Conservation (phyloP, 345 rosid species). For the Aurinia saxatilis region DNA sequence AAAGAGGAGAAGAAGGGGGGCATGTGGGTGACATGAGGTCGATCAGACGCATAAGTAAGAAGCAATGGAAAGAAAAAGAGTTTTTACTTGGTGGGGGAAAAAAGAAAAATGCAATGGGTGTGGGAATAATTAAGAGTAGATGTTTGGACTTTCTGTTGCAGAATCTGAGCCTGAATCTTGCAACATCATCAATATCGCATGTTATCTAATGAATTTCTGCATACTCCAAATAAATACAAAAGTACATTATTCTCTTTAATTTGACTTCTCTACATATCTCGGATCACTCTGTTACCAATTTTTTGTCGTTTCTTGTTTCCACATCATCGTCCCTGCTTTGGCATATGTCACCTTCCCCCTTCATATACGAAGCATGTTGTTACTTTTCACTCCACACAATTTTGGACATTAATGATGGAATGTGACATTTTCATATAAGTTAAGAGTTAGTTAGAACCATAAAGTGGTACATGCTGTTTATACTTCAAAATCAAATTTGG, state of each 20-base stretch:
- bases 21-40: conserved; percentile 26
- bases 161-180: conserved; percentile 43
- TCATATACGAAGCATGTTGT: conserved; percentile 25
- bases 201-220: conserved; percentile 7
- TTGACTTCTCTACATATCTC: conserved; percentile 17
- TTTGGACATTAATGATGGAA: conserved; percentile 17
- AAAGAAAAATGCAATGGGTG: conserved; percentile 20
- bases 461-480: conserved; percentile 15
- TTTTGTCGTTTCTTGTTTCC: conserved; percentile 16
- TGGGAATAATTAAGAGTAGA: conserved; percentile 27
- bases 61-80: neutral
- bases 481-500: conserved; percentile 6
- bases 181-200: conserved; percentile 32
- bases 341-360: conserved; percentile 23
- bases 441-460: conserved; percentile 27
- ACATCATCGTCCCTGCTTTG: conserved; percentile 24
- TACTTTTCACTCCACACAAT: conserved; percentile 12
- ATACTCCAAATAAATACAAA: conserved; percentile 12
- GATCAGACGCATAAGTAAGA: conserved; percentile 21
- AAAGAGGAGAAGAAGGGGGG: neutral
- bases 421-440: conserved; percentile 24
- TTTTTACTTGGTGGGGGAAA: neutral
- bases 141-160: conserved; percentile 31
- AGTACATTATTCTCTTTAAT: conserved; percentile 21
- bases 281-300: neutral